A percentile compares a stretch with the other conserved stretches of the same genome.
Evolutionary conservation across 768 basidiomycete genomes (phyloP).

Genomic region (Pleurotus salmoneostramineus): DNA sequence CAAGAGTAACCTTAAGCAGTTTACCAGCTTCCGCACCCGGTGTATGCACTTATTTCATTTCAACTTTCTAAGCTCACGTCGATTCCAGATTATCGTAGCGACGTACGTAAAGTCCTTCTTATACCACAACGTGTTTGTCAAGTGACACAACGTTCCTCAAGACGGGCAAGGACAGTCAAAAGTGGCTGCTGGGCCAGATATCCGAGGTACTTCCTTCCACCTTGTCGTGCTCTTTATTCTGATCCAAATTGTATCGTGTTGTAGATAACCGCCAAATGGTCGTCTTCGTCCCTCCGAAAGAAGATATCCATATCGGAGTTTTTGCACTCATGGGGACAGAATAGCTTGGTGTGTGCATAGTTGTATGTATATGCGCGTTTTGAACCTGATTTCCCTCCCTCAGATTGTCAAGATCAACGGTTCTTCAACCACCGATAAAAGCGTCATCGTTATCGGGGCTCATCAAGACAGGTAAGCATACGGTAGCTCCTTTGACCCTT

Average conservation of each 20-base stretch:
- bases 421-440: constrained; percentile 54
- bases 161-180: constrained; percentile 75
- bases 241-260: background rate
- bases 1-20: constrained; percentile 56
- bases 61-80: constrained; percentile 7
- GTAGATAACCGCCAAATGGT: constrained; percentile 64
- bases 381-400: constrained; percentile 10
- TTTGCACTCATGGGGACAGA: constrained; percentile 81
- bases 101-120: constrained; percentile 39
- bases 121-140: constrained; percentile 13
- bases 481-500: constrained; percentile 1
- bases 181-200: constrained; percentile 72
- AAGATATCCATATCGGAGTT: constrained; percentile 71
- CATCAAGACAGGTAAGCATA: constrained; percentile 74
- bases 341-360: constrained; percentile 53
- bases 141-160: constrained; percentile 25
- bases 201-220: constrained; percentile 40
- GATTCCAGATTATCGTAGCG: constrained; percentile 64
- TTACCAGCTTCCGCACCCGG: constrained; percentile 71
- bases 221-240: background rate
- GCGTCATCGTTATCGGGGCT: constrained; percentile 68
- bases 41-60: constrained; percentile 37
- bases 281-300: constrained; percentile 49
- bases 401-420: constrained; percentile 80
- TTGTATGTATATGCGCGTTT: constrained; percentile 6